Base-by-base conservation (phyloP, 129 eudicot species). In the Lactuca sativa region DNA sequence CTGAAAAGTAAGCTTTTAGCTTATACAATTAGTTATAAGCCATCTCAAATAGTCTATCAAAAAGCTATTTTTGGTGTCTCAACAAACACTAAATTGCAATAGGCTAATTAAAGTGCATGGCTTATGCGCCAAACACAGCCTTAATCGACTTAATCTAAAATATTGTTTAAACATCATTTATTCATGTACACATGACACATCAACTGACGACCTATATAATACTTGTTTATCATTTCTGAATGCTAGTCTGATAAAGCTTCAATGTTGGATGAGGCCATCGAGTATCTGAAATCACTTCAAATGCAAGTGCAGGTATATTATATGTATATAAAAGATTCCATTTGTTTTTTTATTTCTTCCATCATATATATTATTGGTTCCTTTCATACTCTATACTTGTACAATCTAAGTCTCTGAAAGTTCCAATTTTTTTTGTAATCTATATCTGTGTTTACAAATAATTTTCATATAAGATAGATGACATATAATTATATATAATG, bases 301-400 rank as follows among this genome's bases (percentile, higher is more conserved):
- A 41, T 84, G 83, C 95, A 92, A 86, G 90, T 92, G 0, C 95
- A 89, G 90, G 96, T 87, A n/a, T n/a, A n/a, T n/a, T n/a, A n/a
- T n/a, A 78, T 16, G 43, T 34, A 37, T 11, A 40, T 6, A 36
- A 58, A 51, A 4, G 7, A 58, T 57, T 58, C 11, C 48, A 25
- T 58, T n/a, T 66, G 36, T 10, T n/a, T 17, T 4, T 17, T n/a
- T 43, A 2, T 21, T 13, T 11, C 12, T 25, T 25, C 7, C n/a
- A 21, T 49, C 30, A 30, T 49, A 31, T 36, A 3, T 2, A 25
- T 25, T 25, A 25, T 25, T 18, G 49, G 14, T 25, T 25, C 30
- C 30, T 25, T 25, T 25, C 30, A 25, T 25, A 25, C 44, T 11
- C 44, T 11, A 60, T 34, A 60, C 8, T 49, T 14, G 54, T 48